These are phyloP conservation scores for Myxozyma sirexii DNA, from an alignment of 805 yeast species.

Conservation along the genomic window DNA sequence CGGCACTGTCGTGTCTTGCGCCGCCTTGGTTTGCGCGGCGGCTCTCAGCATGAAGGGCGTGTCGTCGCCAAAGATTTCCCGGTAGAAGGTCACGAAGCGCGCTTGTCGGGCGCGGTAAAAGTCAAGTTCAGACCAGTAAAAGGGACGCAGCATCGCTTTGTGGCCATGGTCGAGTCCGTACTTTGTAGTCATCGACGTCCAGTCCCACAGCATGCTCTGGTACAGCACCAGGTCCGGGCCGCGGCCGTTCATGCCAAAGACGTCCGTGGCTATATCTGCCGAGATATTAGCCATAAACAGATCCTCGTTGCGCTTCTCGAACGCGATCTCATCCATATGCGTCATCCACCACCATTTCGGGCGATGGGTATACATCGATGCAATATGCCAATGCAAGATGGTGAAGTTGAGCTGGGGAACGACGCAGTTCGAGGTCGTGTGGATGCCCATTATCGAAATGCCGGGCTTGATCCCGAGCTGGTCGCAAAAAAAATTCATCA, in stretches of 20 bases:
- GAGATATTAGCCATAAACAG: slow-evolving; percentile 6
- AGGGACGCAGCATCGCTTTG: slow-evolving; percentile 1
- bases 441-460: neutral
- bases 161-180: too few relatives aligned
- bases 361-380: slow-evolving; percentile 24
- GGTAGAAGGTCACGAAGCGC: slow-evolving; percentile 5
- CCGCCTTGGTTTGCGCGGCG: slow-evolving; percentile 3
- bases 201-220: slow-evolving; percentile 20
- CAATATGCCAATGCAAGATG: slow-evolving; percentile 28
- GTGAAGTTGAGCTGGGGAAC: slow-evolving; percentile 24
- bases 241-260: slow-evolving; percentile 9
- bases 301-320: slow-evolving; percentile 25
- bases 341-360: slow-evolving; percentile 32
- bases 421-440: slow-evolving; percentile 24
- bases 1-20: slow-evolving; percentile 14
- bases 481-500: slow-evolving; percentile 3
- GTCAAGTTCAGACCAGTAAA: slow-evolving; percentile 22
- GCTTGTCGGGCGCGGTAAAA: slow-evolving; percentile 14
- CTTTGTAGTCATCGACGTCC: too few relatives aligned
- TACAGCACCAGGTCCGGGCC: slow-evolving; percentile 19
- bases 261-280: slow-evolving; percentile 6
- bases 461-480: neutral
- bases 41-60: slow-evolving; percentile 25
- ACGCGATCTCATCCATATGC: slow-evolving; percentile 21
- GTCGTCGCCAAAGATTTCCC: slow-evolving; percentile 16